These are phyloP conservation scores for Mycocentrospora acerina DNA, from an alignment of 2,329 filamentous ascomycete genomes.

Conservation along the genomic window DNA sequence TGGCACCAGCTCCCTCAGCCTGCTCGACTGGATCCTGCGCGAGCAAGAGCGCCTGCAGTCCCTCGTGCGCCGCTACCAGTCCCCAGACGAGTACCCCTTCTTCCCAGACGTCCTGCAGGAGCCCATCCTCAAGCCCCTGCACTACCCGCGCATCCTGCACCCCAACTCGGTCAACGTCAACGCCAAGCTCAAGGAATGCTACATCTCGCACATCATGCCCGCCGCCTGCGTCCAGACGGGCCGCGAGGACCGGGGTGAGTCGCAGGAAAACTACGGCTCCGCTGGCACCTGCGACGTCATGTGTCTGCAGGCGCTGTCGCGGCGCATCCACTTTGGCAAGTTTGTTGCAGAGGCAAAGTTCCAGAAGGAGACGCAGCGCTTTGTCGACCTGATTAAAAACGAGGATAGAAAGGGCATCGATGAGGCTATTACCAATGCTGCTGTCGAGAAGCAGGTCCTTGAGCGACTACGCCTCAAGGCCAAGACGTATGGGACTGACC, in stretches of 20 bases:
- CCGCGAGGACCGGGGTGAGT: conserved; percentile 78
- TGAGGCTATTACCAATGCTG: conserved; percentile 83
- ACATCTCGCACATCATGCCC: conserved; percentile 80
- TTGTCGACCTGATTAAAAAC: conserved; percentile 78
- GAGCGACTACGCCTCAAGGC: conserved; percentile 86
- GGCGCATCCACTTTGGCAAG: conserved; percentile 95
- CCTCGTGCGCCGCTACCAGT: conserved; percentile 89
- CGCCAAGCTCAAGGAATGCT: conserved; percentile 79
- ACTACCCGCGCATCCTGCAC: conserved; percentile 87
- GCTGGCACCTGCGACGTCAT: conserved; percentile 88
- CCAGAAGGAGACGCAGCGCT: conserved; percentile 75
- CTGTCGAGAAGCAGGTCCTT: conserved; percentile 88
- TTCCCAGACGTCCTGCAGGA: conserved; percentile 78
- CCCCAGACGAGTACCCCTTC: conserved; percentile 96
- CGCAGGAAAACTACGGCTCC: conserved; percentile 92
- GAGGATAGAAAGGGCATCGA: conserved; percentile 80
- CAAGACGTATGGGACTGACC: conserved; percentile 89
- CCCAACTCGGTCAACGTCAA: conserved; percentile 90
- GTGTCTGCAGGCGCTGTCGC: conserved; percentile 84
- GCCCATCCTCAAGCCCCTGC: conserved; percentile 81
- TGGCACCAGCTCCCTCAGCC: conserved; percentile 70
- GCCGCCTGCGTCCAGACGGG: conserved; percentile 76
- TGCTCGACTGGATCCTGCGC: conserved; percentile 90
- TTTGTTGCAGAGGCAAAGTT: conserved; percentile 98
- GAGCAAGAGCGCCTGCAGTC: conserved; percentile 92